Conservation (phyloP, 1,284 basidiomycete species). For the Mycena citricolor region DNA sequence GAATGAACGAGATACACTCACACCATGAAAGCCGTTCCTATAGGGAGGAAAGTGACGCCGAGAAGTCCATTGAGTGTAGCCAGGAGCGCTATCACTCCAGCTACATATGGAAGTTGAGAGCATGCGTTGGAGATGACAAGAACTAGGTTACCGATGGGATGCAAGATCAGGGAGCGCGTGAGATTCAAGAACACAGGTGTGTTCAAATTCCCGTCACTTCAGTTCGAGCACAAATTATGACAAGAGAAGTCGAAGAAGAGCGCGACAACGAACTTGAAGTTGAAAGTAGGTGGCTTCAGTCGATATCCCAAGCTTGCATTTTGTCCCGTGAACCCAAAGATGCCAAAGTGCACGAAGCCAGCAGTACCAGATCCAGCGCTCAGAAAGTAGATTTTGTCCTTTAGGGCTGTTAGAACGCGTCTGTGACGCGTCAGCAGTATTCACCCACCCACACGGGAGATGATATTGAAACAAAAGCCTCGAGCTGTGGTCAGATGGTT, state of each 20-base stretch:
- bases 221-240: conserved; percentile 7
- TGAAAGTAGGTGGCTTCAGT: conserved; percentile 38
- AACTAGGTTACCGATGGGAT: conserved; percentile 61
- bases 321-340: conserved; percentile 75
- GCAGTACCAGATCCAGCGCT: conserved; percentile 42
- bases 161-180: conserved; percentile 70
- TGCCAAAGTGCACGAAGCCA: conserved; percentile 57
- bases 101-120: conserved; percentile 30
- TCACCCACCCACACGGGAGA: conserved; percentile 26
- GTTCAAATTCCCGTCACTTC: conserved; percentile 43
- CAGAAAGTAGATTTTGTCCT: conserved; percentile 71
- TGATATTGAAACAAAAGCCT: conserved; percentile 35
- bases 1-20: conserved; percentile 3
- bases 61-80: conserved; percentile 74
- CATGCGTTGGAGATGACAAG: background rate
- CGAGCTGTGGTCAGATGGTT: too few species aligned
- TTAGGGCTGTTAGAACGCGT: conserved; percentile 70
- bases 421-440: too few species aligned
- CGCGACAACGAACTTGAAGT: conserved; percentile 34
- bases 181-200: conserved; percentile 61
- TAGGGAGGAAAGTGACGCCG: conserved; percentile 60
- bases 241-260: background rate
- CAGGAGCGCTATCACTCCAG: conserved; percentile 68
- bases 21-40: conserved; percentile 72
- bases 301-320: conserved; percentile 53